Evolutionary conservation across 1,139 yeast genomes (phyloP).

Genomic region (Martiniozyma asiatica): DNA sequence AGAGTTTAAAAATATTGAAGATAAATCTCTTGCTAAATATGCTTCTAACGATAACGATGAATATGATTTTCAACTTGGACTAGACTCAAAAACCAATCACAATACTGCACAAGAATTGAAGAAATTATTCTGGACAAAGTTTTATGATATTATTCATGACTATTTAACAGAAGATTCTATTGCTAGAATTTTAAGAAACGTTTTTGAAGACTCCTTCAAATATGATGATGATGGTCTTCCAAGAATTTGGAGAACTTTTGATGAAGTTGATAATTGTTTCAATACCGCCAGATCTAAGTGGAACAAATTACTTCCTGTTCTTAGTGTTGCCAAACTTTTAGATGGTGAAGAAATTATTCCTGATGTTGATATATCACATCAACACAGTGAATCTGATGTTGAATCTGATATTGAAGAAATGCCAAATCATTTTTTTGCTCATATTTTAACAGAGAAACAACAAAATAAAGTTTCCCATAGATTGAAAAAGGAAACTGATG

Average conservation of each 20-base stretch:
- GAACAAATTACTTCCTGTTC: slow-evolving; percentile 43
- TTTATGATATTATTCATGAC: slow-evolving; percentile 48
- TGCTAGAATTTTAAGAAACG: slow-evolving; percentile 45
- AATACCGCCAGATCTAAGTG: slow-evolving; percentile 48
- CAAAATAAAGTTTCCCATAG: slow-evolving; percentile 44
- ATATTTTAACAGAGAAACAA: slow-evolving; percentile 46
- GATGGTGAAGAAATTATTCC: slow-evolving; percentile 39
- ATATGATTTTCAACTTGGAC: slow-evolving; percentile 58
- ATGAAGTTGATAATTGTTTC: slow-evolving; percentile 61
- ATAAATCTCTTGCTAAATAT: slow-evolving; percentile 11
- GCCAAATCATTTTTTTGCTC: slow-evolving; percentile 37
- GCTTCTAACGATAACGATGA: slow-evolving; percentile 8
- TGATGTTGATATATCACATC: slow-evolving; percentile 29
- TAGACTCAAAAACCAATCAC: slow-evolving; percentile 31
- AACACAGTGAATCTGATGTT: slow-evolving; percentile 9
- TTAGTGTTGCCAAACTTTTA: slow-evolving; percentile 43
- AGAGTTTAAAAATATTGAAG: slow-evolving; percentile 33
- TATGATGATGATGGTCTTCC: slow-evolving; percentile 76
- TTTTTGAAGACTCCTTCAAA: slow-evolving; percentile 72
- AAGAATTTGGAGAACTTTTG: slow-evolving; percentile 61
- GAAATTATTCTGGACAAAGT: slow-evolving; percentile 51
- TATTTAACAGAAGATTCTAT: slow-evolving; percentile 48
- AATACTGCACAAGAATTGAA: slow-evolving; percentile 33
- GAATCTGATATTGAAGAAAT: slow-evolving; percentile 29
- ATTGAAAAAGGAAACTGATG: slow-evolving; percentile 69